Evolutionary conservation across 495 filamentous ascomycete species (phyloP), one percentile per base, ranked within the genome.

Genomic region (Penicillium argentinense): DNA sequence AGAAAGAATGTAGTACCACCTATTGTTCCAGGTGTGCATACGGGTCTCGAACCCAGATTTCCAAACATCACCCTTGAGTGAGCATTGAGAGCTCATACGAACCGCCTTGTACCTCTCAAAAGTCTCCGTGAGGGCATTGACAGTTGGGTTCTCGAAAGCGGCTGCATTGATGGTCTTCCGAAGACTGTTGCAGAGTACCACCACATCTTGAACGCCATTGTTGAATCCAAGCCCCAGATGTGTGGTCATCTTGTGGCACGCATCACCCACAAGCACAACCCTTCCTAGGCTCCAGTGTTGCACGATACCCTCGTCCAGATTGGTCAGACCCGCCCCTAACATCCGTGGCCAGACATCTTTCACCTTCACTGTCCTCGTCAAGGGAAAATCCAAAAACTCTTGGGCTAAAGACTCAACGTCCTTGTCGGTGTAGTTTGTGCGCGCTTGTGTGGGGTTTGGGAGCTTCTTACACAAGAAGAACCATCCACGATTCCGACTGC

Each of bases 401-500:
- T 46, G 51, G 1, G 53, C 62, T 8, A 68, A 33, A 9, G 48
- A 51, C 0, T 67, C 54, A 2, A 58, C 28, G 14, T 72, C 67
- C 4, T 63, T 40, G 11, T 60, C 24, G 0, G 62, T 67, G 42
- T 72, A 72, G 2, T 16, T 18, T 0, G n/a, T 39, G 4, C 57
- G 54, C 18, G 60, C 61, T 6, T 18, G 42, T 4, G 55, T 67
- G 3, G 64, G 66, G 13, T 38, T 14, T 3, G 51, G 41, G 1
- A 71, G 58, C 23, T 34, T 43, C 38, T 72, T 56, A 47, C 67
- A 67, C 3, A 74, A 24, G 33, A 68, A 62, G 23, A 67, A 53
- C 68, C 66, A 71, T 1, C 54, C 53, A 6, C 54, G 54, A 6
- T 64, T 51, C 9, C 23, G n/a, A 1, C 60, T 51, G 38, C 53